These are phyloP conservation scores for Lipomyces yamadae DNA, from an alignment of 805 yeast species.

Conservation along the genomic window DNA sequence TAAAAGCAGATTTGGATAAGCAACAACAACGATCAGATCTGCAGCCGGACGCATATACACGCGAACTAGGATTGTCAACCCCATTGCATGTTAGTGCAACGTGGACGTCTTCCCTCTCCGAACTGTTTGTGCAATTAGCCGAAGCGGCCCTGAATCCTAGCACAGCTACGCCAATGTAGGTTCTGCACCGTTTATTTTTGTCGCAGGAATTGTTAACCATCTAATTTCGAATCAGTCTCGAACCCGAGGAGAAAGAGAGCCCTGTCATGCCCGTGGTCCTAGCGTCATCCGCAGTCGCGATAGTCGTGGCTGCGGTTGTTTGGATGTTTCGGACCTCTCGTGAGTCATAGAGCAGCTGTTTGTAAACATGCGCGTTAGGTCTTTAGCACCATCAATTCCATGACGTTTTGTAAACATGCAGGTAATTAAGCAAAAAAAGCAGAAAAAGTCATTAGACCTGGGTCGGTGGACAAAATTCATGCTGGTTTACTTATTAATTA, in stretches of 20 bases:
- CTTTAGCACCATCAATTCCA: too few species aligned
- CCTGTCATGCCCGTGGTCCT: conserved; percentile 59
- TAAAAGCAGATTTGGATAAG: conserved; percentile 93
- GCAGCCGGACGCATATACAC: conserved; percentile 87
- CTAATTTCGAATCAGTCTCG: conserved; percentile 14
- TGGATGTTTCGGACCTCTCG: conserved; percentile 59
- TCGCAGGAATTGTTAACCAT: background rate
- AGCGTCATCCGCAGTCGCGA: conserved; percentile 72
- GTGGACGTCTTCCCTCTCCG: conserved; percentile 83
- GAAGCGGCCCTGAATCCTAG: conserved; percentile 86
- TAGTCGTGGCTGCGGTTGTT: conserved; percentile 64
- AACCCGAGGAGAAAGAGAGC: conserved; percentile 60
- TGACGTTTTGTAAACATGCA: too few species aligned
- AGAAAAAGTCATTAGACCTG: background rate
- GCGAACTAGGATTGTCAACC: conserved; percentile 66
- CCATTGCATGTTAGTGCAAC: conserved; percentile 89
- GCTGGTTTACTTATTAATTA: background rate
- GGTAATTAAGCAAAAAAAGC: background rate
- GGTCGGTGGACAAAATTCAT: background rate
- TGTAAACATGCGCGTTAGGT: too few species aligned
- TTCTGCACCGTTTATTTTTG: background rate
- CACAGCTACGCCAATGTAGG: conserved; percentile 58
- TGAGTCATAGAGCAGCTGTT: background rate
- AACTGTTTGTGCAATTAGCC: conserved; percentile 81
- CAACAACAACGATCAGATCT: conserved; percentile 86